Conservation (phyloP, 805 yeast genomes). For the Candida yuanshanica region DNA sequence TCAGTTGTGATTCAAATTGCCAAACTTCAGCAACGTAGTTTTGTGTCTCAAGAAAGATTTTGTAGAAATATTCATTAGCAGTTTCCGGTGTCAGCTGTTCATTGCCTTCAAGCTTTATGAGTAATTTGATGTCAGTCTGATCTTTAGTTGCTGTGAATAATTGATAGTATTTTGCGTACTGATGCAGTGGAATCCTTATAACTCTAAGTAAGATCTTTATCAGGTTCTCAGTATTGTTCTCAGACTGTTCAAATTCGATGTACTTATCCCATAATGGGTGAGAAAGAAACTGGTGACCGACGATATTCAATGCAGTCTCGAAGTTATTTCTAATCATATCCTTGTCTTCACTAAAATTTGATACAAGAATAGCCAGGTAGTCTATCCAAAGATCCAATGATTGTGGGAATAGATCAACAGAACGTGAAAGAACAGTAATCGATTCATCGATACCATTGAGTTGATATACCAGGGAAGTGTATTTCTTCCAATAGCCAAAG, state of each 20-base stretch:
- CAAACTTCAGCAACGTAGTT: conserved; percentile 39
- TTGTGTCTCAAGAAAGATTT: conserved; percentile 15
- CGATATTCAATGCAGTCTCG: conserved; percentile 38
- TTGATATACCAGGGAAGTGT: conserved; percentile 49
- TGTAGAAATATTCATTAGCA: conserved; percentile 11
- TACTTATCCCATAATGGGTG: conserved; percentile 82
- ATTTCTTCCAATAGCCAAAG: conserved; percentile 60
- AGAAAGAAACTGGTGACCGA: conserved; percentile 71
- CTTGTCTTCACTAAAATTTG: conserved; percentile 31
- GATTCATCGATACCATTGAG: conserved; percentile 50
- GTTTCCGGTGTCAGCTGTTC: conserved; percentile 5
- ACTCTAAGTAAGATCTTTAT: conserved; percentile 39
- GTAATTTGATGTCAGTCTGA: conserved; percentile 7
- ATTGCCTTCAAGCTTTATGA: conserved; percentile 15
- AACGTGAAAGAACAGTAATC: conserved; percentile 35
- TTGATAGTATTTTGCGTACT: conserved; percentile 72
- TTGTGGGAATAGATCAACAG: conserved; percentile 46
- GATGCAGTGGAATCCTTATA: conserved; percentile 68
- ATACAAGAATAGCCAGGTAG: conserved; percentile 47
- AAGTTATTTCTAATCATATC: conserved; percentile 37
- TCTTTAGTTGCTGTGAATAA: conserved; percentile 33
- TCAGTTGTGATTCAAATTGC: conserved; percentile 64
- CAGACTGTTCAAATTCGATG: conserved; percentile 51
- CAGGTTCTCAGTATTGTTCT: conserved; percentile 32
- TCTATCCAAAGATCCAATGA: conserved; percentile 69